Percentiles rank a stretch among this genome's conserved stretches.
These are phyloP conservation scores for Coemansia javaensis DNA, from an alignment of 192 early-diverging fungal species.

Conservation along the genomic window DNA sequence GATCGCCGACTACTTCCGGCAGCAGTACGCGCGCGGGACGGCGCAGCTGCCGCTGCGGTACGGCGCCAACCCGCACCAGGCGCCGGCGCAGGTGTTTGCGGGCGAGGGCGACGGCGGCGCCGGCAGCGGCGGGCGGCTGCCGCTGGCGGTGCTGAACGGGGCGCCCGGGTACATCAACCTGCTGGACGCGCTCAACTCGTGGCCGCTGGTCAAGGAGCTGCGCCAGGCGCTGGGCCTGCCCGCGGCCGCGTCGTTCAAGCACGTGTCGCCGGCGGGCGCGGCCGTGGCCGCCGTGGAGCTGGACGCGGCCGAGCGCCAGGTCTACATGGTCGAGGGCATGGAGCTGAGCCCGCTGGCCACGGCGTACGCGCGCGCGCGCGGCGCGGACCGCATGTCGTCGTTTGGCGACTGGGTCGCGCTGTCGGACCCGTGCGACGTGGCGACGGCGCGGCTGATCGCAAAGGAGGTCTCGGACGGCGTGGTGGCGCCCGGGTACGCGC, in stretches of 20 bases:
- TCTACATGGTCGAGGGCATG: slow-evolving; percentile 91
- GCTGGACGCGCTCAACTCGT: slow-evolving; percentile 93
- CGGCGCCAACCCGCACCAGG: slow-evolving; percentile 98
- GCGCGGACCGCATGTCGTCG: slow-evolving; percentile 98
- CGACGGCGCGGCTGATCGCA: slow-evolving; percentile 92
- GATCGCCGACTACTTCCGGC: slow-evolving; percentile 91
- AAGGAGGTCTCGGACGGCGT: slow-evolving; percentile 97
- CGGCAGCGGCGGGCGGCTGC: slow-evolving; percentile 51
- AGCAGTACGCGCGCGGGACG: slow-evolving; percentile 78
- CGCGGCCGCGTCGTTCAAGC: slow-evolving; percentile 98
- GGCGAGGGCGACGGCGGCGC: slow-evolving; percentile 51
- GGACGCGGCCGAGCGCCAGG: slow-evolving; percentile 73
- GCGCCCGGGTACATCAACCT: slow-evolving; percentile 98
- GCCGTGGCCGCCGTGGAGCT: slow-evolving; percentile 87
- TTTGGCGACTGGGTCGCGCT: slow-evolving; percentile 99
- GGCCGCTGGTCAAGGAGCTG: slow-evolving; percentile 97
- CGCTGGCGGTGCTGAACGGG: slow-evolving; percentile 86
- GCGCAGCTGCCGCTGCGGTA: slow-evolving; percentile 85
- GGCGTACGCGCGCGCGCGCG: slow-evolving; percentile 96
- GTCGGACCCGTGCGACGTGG: slow-evolving; percentile 80
- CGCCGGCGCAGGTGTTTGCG: slow-evolving; percentile 90
- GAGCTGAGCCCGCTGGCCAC: slow-evolving; percentile 78
- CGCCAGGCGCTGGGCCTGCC: slow-evolving; percentile 76
- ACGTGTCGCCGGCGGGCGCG: slow-evolving; percentile 97
- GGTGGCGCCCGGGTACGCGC: slow-evolving; percentile 86